These are phyloP conservation scores for Boechera divaricarpa DNA, from an alignment of 345 rosid genomes.

Conservation along the genomic window DNA sequence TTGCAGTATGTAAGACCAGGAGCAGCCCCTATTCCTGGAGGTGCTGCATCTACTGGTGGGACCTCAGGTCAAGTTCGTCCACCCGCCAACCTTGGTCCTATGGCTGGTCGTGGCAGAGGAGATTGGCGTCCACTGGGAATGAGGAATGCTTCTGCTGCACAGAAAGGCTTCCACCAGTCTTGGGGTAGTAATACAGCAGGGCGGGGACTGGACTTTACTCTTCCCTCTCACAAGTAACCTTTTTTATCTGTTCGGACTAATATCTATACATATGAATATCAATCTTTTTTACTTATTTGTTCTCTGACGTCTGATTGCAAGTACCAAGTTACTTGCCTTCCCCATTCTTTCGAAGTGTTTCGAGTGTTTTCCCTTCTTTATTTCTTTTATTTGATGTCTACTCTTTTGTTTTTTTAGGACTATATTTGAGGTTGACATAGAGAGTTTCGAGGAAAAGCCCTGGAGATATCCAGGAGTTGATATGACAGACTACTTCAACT, in stretches of 20 bases:
- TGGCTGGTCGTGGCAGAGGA: conserved; percentile 93
- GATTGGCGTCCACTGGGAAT: conserved; percentile 88
- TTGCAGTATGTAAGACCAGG: conserved; percentile 99
- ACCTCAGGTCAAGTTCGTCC: conserved; percentile 88
- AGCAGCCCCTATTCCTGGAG: conserved; percentile 81
- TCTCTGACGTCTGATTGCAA: neutral
- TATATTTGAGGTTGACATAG: conserved; percentile 93
- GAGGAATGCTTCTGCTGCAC: conserved; percentile 70
- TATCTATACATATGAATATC: conserved; percentile 16
- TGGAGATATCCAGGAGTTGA: conserved; percentile 92
- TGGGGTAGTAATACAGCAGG: conserved; percentile 75
- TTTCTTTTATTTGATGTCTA: conserved; percentile 22
- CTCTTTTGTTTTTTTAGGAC: conserved; percentile 63
- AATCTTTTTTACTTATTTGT: conserved; percentile 5
- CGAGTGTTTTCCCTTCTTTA: neutral
- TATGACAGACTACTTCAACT: conserved; percentile 87
- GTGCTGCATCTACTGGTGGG: conserved; percentile 54
- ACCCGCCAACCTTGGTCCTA: conserved; percentile 57
- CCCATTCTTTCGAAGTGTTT: no score
- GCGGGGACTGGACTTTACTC: conserved; percentile 88
- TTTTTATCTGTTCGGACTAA: conserved; percentile 30
- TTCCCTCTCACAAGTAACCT: conserved; percentile 96
- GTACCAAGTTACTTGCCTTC: neutral
- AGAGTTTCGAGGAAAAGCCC: conserved; percentile 95
- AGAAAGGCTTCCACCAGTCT: conserved; percentile 75